Conservation (phyloP, 179 eudicot species). For the Dionaea muscipula region DNA sequence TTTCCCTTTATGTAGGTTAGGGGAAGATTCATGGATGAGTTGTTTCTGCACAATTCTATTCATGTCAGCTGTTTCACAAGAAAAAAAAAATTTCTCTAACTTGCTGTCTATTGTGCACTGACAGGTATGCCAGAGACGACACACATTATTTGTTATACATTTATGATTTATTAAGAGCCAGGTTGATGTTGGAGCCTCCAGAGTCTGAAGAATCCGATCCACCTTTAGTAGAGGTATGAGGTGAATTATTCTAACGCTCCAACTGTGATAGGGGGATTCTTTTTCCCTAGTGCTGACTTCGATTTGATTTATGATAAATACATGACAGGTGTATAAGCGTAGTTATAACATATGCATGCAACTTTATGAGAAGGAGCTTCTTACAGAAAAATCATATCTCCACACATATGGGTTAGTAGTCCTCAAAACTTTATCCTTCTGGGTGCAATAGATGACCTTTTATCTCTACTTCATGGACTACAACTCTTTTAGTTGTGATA, state of each 20-base stretch:
- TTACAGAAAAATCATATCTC: constrained; percentile 72
- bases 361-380: constrained; percentile 81
- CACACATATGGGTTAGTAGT: constrained; percentile 68
- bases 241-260: no score
- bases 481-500: neutral
- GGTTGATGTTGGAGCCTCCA: constrained; percentile 40
- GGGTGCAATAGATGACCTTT: neutral
- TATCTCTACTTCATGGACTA: neutral
- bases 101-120: constrained; percentile 6
- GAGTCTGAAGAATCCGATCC: constrained; percentile 40
- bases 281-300: neutral
- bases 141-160: constrained; percentile 85
- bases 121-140: constrained; percentile 94
- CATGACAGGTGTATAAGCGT: constrained; percentile 72
- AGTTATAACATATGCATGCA: constrained; percentile 78
- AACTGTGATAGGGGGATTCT: neutral
- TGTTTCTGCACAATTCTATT: no score
- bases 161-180: constrained; percentile 63
- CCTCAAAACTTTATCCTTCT: constrained; percentile 1
- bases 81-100: no score
- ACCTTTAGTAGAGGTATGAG: constrained; percentile 49
- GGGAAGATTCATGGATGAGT: no score
- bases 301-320: neutral
- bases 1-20: no score
- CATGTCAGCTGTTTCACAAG: no score